Percentiles rank a stretch among this genome's conserved stretches.
phyloP scores from a whole-genome alignment of 2,329 filamentous ascomycete species.

The Sclerotinia glacialis region DNA sequence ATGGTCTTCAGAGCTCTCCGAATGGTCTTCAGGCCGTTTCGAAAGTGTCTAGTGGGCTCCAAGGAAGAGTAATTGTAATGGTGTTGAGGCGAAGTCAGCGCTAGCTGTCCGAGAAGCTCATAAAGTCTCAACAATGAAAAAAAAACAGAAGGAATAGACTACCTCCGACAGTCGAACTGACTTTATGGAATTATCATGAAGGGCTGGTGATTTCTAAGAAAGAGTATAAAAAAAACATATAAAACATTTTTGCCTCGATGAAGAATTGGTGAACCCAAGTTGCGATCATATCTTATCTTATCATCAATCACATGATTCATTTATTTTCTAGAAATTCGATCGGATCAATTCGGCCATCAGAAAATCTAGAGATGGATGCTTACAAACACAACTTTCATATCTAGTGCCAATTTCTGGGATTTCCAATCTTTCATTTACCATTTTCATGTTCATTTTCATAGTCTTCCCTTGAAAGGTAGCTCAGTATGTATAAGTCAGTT shows the following conservation, averaged over 20 bases:
- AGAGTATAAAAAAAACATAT: background rate
- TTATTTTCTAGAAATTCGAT: background rate
- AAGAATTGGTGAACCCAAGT: background rate
- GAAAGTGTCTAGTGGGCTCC: background rate
- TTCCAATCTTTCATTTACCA: slow-evolving; percentile 29
- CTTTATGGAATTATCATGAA: background rate
- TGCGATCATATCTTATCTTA: slow-evolving; percentile 16
- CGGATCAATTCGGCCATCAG: slow-evolving; percentile 3
- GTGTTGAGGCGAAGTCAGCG: background rate
- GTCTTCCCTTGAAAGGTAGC: slow-evolving; percentile 20
- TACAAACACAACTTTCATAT: slow-evolving; percentile 31
- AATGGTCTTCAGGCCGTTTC: too few relatives aligned
- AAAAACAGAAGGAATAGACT: background rate
- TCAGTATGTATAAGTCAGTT: slow-evolving; percentile 35
- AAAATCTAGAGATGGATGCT: slow-evolving; percentile 32
- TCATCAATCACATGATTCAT: slow-evolving; percentile 11
- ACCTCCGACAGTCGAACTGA: background rate
- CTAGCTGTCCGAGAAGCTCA: background rate
- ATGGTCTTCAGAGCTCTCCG: background rate
- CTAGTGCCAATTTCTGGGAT: background rate
- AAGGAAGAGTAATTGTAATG: background rate
- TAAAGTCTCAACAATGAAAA: background rate
- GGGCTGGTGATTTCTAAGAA: background rate
- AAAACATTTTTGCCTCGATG: background rate
- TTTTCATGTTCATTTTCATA: slow-evolving; percentile 17